These are phyloP conservation scores for Candida michaelii DNA, from an alignment of 805 yeast species.

Conservation along the genomic window DNA sequence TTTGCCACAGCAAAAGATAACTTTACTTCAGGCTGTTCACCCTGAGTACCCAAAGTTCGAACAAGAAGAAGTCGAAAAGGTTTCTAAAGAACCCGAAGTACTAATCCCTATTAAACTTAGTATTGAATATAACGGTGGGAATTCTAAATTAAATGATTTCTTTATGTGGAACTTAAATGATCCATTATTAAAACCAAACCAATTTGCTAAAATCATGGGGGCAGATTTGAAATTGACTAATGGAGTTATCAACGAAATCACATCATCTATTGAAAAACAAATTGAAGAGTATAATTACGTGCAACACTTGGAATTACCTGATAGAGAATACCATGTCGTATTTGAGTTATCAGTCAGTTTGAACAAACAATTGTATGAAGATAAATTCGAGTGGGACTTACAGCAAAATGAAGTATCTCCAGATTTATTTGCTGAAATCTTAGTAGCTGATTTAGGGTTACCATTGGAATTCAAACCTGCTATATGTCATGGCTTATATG, in stretches of 20 bases:
- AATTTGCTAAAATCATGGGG: slow-evolving; percentile 72
- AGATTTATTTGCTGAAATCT: slow-evolving; percentile 76
- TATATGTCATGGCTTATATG: slow-evolving; percentile 83
- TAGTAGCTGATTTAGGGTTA: slow-evolving; percentile 83
- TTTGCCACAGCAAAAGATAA: slow-evolving; percentile 26
- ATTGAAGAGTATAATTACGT: slow-evolving; percentile 70
- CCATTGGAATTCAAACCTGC: slow-evolving; percentile 86
- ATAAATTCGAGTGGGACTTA: slow-evolving; percentile 94
- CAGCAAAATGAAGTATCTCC: slow-evolving; percentile 59
- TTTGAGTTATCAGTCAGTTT: slow-evolving; percentile 79
- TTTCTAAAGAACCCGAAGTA: slow-evolving; percentile 38
- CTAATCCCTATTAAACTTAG: slow-evolving; percentile 68
- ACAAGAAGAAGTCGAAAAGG: slow-evolving; percentile 21
- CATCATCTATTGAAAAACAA: slow-evolving; percentile 74
- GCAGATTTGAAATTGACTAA: slow-evolving; percentile 80
- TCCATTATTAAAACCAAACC: slow-evolving; percentile 65
- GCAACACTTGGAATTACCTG: slow-evolving; percentile 65
- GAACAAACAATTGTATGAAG: slow-evolving; percentile 82
- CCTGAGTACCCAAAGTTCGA: slow-evolving; percentile 26
- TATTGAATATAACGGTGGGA: slow-evolving; percentile 55
- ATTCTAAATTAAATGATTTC: slow-evolving; percentile 54
- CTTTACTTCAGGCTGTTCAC: slow-evolving; percentile 23
- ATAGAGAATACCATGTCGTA: slow-evolving; percentile 66
- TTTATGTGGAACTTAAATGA: slow-evolving; percentile 77
- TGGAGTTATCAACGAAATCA: slow-evolving; percentile 60